Evolutionary conservation across 805 yeast genomes (phyloP).

Genomic region (Wickerhamomyces tratensis): DNA sequence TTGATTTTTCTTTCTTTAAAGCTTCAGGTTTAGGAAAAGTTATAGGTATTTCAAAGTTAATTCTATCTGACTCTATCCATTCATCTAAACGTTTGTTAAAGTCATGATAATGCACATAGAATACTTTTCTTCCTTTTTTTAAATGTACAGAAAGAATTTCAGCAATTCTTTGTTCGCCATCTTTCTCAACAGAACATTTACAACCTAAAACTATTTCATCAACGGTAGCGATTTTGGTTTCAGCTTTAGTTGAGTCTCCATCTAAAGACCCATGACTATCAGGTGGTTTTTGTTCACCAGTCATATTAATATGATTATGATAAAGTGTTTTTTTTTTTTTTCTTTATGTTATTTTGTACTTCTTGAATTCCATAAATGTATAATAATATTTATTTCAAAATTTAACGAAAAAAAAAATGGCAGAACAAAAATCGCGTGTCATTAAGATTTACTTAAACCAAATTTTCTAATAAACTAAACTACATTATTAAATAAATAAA

Average conservation of each 20-base stretch:
- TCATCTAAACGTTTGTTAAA: constrained; percentile 96
- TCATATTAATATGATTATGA: too few relatives aligned
- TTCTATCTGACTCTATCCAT: constrained; percentile 71
- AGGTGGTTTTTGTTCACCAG: too few relatives aligned
- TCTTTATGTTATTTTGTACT: too few relatives aligned
- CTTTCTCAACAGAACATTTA: constrained; percentile 74
- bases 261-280: too few relatives aligned
- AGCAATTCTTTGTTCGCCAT: constrained; percentile 70
- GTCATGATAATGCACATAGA: constrained; percentile 90
- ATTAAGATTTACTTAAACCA: too few relatives aligned
- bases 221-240: constrained; percentile 17
- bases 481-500: too few relatives aligned
- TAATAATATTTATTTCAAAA: too few relatives aligned
- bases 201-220: constrained; percentile 66
- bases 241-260: constrained; percentile 4
- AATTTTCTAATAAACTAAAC: too few relatives aligned
- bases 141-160: constrained; percentile 73
- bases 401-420: too few relatives aligned
- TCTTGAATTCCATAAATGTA: too few relatives aligned
- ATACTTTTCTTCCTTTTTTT: constrained; percentile 68
- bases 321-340: too few relatives aligned
- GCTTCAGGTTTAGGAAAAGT: constrained; percentile 57
- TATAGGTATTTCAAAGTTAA: constrained; percentile 64
- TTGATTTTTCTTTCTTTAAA: constrained; percentile 29
- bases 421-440: too few relatives aligned